Evolutionary conservation across 2,329 filamentous ascomycete genomes (phyloP).

Genomic region (Fusarium equiseti): DNA sequence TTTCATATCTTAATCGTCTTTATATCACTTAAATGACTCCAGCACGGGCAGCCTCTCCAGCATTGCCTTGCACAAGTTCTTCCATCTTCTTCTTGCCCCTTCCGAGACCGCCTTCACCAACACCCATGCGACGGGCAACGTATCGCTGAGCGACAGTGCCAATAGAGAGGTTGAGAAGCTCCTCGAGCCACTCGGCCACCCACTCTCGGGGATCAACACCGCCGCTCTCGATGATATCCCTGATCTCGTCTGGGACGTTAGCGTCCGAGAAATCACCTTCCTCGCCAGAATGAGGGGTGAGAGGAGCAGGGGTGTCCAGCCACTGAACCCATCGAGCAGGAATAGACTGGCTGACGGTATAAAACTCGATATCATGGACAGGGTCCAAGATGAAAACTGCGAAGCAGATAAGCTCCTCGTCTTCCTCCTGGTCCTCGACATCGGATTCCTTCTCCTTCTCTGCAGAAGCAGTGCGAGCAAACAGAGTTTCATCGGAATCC

Average conservation of each 20-base stretch:
- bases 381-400: conserved; percentile 88
- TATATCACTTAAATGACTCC: conserved; percentile 59
- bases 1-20: conserved; percentile 10
- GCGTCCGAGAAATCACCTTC: conserved; percentile 57
- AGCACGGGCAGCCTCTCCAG: conserved; percentile 70
- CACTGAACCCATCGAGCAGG: conserved; percentile 90
- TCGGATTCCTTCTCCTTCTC: conserved; percentile 68
- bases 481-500: conserved; percentile 73
- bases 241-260: conserved; percentile 81
- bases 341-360: conserved; percentile 83
- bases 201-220: conserved; percentile 94
- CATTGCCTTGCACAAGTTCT: conserved; percentile 67
- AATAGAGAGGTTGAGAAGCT: conserved; percentile 80
- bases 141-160: conserved; percentile 95
- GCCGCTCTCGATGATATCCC: conserved; percentile 80
- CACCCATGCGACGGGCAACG: conserved; percentile 94
- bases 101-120: conserved; percentile 80
- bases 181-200: conserved; percentile 98
- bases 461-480: conserved; percentile 67
- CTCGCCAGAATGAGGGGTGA: conserved; percentile 66
- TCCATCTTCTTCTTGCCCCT: conserved; percentile 72
- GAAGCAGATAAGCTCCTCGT: conserved; percentile 76
- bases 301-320: conserved; percentile 80
- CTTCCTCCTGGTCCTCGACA: conserved; percentile 63
- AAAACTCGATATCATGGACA: conserved; percentile 89